Evolutionary conservation across 2,329 filamentous ascomycete genomes (phyloP).

Genomic region (Xylaria sp.): DNA sequence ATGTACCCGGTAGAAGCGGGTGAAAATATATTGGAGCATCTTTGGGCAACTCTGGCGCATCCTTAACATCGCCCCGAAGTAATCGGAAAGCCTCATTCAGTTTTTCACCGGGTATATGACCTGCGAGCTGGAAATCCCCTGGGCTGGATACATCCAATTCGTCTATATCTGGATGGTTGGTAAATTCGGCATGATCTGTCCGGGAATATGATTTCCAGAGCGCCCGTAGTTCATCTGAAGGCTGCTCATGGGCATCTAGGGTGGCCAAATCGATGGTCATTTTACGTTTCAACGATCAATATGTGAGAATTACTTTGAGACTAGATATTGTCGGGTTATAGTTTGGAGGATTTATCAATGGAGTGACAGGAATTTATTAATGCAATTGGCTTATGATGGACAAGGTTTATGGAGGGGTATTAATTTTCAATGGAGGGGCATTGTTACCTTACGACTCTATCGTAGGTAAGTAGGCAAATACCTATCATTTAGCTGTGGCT

Average conservation of each 20-base stretch:
- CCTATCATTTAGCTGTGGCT: conserved; percentile 9
- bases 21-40: conserved; percentile 71
- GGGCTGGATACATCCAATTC: conserved; percentile 58
- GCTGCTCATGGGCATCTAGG: conserved; percentile 81
- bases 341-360: neutral
- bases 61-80: conserved; percentile 52
- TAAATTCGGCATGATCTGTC: conserved; percentile 63
- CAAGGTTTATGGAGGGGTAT: conserved; percentile 27
- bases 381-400: neutral
- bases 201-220: conserved; percentile 81
- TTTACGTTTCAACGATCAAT: conserved; percentile 1
- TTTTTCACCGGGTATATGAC: conserved; percentile 56
- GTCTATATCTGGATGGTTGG: conserved; percentile 66
- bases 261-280: conserved; percentile 60
- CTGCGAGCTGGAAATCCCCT: conserved; percentile 59
- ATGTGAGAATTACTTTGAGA: neutral
- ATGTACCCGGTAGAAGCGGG: conserved; percentile 74
- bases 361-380: neutral
- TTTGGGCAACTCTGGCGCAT: conserved; percentile 46
- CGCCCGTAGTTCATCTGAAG: conserved; percentile 74
- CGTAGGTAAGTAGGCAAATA: neutral
- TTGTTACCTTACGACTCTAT: neutral
- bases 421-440: conserved; percentile 30
- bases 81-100: conserved; percentile 58
- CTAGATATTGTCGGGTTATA: neutral